phyloP scores from a whole-genome alignment of 1,139 yeast genomes.

The Debaryomyces fabryi region DNA sequence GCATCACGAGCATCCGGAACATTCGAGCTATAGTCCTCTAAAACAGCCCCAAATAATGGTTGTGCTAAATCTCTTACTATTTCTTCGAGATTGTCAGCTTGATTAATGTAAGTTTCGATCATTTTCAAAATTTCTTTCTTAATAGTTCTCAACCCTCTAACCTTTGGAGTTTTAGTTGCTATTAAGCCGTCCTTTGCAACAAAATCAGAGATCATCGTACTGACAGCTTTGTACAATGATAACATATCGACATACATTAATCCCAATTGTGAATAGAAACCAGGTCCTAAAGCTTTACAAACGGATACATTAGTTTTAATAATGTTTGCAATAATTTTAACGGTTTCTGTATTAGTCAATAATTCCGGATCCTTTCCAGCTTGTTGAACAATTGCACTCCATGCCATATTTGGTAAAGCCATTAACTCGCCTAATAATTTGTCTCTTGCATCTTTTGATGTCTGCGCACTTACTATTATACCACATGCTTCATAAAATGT shows the following conservation, averaged over 20 bases:
- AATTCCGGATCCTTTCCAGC: slow-evolving; percentile 89
- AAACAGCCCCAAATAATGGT: slow-evolving; percentile 80
- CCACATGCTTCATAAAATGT: slow-evolving; percentile 99
- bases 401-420: slow-evolving; percentile 91
- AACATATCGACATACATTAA: slow-evolving; percentile 88
- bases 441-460: slow-evolving; percentile 62
- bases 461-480: slow-evolving; percentile 85
- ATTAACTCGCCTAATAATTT: slow-evolving; percentile 76
- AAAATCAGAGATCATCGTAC: slow-evolving; percentile 81
- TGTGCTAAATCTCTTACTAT: slow-evolving; percentile 83
- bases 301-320: slow-evolving; percentile 94
- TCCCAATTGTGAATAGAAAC: slow-evolving; percentile 86
- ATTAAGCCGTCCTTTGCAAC: slow-evolving; percentile 80
- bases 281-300: slow-evolving; percentile 90
- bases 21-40: slow-evolving; percentile 85
- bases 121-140: slow-evolving; percentile 91
- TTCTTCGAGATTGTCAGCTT: slow-evolving; percentile 85
- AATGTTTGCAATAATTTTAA: slow-evolving; percentile 89
- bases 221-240: slow-evolving; percentile 85
- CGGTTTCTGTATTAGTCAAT: slow-evolving; percentile 81
- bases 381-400: slow-evolving; percentile 86
- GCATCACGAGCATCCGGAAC: slow-evolving; percentile 98
- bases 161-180: slow-evolving; percentile 94
- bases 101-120: slow-evolving; percentile 84
- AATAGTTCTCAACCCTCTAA: slow-evolving; percentile 92